Evolutionary conservation across 2,329 filamentous ascomycete species (phyloP).

Genomic region (Fusarium sp.): DNA sequence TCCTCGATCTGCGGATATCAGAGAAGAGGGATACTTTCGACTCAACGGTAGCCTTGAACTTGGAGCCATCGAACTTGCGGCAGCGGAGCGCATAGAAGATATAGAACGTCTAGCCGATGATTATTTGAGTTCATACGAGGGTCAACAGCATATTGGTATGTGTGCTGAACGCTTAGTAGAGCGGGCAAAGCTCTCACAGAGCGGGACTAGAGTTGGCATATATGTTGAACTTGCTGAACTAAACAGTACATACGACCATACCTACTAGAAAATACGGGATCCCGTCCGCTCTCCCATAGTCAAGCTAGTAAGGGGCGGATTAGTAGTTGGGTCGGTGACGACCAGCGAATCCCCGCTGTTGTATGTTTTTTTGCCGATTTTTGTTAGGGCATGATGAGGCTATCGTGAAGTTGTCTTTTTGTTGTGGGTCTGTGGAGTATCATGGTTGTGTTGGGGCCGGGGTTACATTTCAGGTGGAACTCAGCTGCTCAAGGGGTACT

Average conservation of each 20-base stretch:
- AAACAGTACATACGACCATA: background rate
- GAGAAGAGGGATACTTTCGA: background rate
- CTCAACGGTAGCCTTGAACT: background rate
- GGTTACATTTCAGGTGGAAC: too few relatives aligned
- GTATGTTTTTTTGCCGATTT: background rate
- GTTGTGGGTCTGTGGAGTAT: background rate
- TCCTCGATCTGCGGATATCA: background rate
- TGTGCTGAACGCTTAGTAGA: background rate
- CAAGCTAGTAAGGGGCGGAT: slow-evolving; percentile 2
- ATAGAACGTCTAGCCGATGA: background rate
- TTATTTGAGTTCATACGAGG: background rate
- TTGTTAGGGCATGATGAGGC: background rate
- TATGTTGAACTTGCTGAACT: background rate
- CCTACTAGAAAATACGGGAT: slow-evolving; percentile 2
- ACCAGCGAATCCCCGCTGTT: slow-evolving; percentile 8
- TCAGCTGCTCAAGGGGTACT: too few relatives aligned
- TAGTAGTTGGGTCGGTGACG: slow-evolving; percentile 10
- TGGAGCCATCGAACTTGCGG: background rate
- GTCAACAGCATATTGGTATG: background rate
- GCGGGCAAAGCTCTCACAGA: background rate
- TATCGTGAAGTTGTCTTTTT: background rate
- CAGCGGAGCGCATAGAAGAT: background rate
- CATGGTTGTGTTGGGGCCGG: background rate
- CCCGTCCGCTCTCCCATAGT: slow-evolving; percentile 6
- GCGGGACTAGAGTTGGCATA: background rate